Evolutionary conservation across 352 stramenopile genomes (phyloP), one percentile per base, ranked within the genome.

Genomic region (Globisporangium viniferum): DNA sequence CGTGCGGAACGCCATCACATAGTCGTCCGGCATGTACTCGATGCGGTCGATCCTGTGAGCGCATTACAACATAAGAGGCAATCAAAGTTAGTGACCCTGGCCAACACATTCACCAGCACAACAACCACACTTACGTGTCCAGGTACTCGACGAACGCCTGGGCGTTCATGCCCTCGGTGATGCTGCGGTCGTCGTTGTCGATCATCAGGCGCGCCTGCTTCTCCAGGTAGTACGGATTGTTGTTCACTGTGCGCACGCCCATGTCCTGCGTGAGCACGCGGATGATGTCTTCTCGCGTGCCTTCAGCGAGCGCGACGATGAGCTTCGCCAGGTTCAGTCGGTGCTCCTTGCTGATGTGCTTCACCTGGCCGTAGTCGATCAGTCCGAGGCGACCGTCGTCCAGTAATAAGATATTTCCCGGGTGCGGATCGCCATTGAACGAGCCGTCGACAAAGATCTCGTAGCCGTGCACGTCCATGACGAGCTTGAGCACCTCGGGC

Each of bases 281-380:
- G 58, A 95, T 86, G 49, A 97, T 90, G 41, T 94, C 86, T 18
- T 91, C 87, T 20, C 78, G 80, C 3, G 76, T 84, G 12, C 80
- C 84, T 44, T 90, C 81, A 0, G 86, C 84, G n/a, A 97, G 79
- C 20, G 88, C 85, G 39, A 96, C 77, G 55, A 96, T 88, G n/a
- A 95, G 73, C 71, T 88, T 86, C n/a, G 90, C 89, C 44, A 96
- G 75, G 35, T 88, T 78, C 64, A 91, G 41, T 1, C 88, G 77
- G 48, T 90, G 79, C 67, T 92, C 76, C 59, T 76, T 77, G 14
- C 72, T 82, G 44, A 96, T 91, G 62, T 94, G 82, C 70, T 95
- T 97, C 51, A 96, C 90, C 69, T 98, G 93, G 18, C 93, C 93
- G 63, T 97, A 98, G 76, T 98, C 93, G 53, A 98, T 95, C 56